These are phyloP conservation scores for Paraphoma chrysanthemicola DNA, from an alignment of 2,329 filamentous ascomycete genomes.

Conservation along the genomic window DNA sequence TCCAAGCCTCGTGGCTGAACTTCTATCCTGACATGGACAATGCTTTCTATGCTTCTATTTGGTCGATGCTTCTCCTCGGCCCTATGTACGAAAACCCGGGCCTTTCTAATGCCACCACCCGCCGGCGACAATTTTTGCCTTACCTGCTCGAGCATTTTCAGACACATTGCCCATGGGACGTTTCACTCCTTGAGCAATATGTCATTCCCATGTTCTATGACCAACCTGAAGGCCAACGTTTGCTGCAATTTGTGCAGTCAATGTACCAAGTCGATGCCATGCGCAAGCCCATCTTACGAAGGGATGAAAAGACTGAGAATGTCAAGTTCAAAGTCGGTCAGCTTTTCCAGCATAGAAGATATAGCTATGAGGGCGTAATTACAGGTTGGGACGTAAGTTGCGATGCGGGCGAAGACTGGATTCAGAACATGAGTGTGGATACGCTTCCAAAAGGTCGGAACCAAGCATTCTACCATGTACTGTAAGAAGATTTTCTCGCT, in stretches of 20 bases:
- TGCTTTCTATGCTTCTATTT: slow-evolving; percentile 75
- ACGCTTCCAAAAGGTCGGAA: slow-evolving; percentile 62
- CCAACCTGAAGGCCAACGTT: slow-evolving; percentile 60
- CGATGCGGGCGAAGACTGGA: slow-evolving; percentile 67
- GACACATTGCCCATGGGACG: slow-evolving; percentile 73
- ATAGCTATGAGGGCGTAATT: slow-evolving; percentile 80
- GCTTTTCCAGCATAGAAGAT: slow-evolving; percentile 82
- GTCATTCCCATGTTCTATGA: slow-evolving; percentile 67
- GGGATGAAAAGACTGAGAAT: slow-evolving; percentile 16
- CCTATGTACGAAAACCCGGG: slow-evolving; percentile 33
- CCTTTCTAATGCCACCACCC: slow-evolving; percentile 31
- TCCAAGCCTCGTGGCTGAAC: slow-evolving; percentile 34
- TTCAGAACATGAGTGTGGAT: slow-evolving; percentile 69
- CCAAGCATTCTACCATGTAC: slow-evolving; percentile 83
- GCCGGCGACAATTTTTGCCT: slow-evolving; percentile 65
- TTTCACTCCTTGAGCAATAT: slow-evolving; percentile 72
- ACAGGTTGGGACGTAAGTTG: slow-evolving; percentile 81
- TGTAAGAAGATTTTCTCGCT: slow-evolving; percentile 66
- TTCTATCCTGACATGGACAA: slow-evolving; percentile 59
- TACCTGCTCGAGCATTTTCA: slow-evolving; percentile 71
- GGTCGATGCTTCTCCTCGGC: slow-evolving; percentile 64
- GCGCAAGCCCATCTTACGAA: slow-evolving; percentile 49
- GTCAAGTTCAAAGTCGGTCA: slow-evolving; percentile 68
- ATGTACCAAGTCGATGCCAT: slow-evolving; percentile 65
- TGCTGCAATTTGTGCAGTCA: slow-evolving; percentile 62